Percentiles rank a stretch among this genome's conserved stretches.
phyloP scores from a whole-genome alignment of 108 stramenopile genomes.

The Asterionellopsis glacialis region DNA sequence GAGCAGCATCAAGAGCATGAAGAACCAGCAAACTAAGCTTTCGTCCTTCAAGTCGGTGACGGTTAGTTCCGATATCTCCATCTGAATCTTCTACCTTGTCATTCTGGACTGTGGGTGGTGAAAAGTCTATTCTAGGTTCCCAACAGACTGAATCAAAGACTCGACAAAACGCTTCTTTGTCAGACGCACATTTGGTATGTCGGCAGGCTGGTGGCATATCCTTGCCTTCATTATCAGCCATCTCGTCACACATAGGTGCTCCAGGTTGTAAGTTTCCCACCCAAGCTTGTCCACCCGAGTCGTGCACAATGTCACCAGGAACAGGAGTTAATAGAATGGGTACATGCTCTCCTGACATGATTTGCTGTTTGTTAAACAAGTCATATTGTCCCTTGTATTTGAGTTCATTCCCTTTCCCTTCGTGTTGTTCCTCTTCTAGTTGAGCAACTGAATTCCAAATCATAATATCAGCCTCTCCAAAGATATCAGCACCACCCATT shows the following conservation, averaged over 20 bases:
- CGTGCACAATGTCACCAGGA: constrained; percentile 2
- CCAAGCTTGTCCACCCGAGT: constrained; percentile 8
- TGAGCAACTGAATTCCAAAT: constrained; percentile 1
- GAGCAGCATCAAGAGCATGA: constrained; percentile 32
- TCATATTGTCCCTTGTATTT: constrained; percentile 10
- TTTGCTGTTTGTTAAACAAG: constrained; percentile 38
- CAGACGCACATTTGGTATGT: constrained; percentile 20
- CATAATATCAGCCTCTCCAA: constrained; percentile 14
- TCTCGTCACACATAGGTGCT: constrained; percentile 3
- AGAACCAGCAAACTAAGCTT: constrained; percentile 31
- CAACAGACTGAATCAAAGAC: constrained; percentile 41
- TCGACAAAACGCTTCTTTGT: constrained; percentile 17
- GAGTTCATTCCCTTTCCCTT: background rate
- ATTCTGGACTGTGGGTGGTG: constrained; percentile 15
- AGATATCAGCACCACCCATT: constrained; percentile 15
- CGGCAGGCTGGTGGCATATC: constrained; percentile 29
- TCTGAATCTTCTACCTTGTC: constrained; percentile 21
- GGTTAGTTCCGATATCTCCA: constrained; percentile 33
- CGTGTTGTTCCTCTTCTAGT: background rate
- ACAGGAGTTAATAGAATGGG: constrained; percentile 25
- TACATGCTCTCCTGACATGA: constrained; percentile 37
- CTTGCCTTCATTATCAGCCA: constrained; percentile 22
- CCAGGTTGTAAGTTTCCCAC: constrained; percentile 12
- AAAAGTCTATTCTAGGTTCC: constrained; percentile 30
- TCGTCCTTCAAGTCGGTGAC: constrained; percentile 33